Base-by-base conservation (phyloP, 1,139 yeast genomes). In the Yamadazyma epiphylla region DNA sequence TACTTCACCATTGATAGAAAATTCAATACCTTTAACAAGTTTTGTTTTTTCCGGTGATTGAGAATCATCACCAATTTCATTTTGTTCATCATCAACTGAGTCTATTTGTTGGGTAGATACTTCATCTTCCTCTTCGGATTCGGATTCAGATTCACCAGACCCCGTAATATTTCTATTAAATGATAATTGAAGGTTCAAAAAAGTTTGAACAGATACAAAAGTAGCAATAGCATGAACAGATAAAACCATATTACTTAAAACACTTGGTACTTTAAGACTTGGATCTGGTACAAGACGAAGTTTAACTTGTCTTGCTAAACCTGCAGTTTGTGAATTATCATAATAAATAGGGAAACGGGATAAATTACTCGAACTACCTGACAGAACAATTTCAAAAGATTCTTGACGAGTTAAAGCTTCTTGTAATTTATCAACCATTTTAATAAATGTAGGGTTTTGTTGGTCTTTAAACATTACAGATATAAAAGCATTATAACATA, bases 191-290 rank as follows among this genome's bases (percentile, higher is more conserved):
- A 54, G 65, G 26, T 52, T 74, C 38, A 81, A 57, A 46, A 85
- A 87, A 2, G 77, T 72, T 30, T 77, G 80, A 24, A 89, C 68
- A 1, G 89, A 76, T 36, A 72, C 74, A 49, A 87, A 81, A 0
- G 96, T 83, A 0, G 96, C 95, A 45, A 88, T 80, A 0, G 95
- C 95, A 51, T 88, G 96, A n/a, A 85, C 84, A 12, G 89, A 72
- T 13, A 88, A 59, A 20, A 77, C 58, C 47, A 80, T 49, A 22
- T 63, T 61, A 22, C 61, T 61, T 42, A 64, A 46, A 5, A 48
- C 50, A 1, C 54, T 46, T 1, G 70, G 64, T 1, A 58, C 35
- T 19, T 40, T 40, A 3, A 51, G 58, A n/a, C 13, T 15, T 8
- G 45, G 50, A 6, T 51, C 60, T n/a, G 53, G 53, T 2, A 52